Evolutionary conservation across 176 grass and related monocot species (phyloP), one percentile per base, ranked within the genome.

Genomic region (Avena sativa): DNA sequence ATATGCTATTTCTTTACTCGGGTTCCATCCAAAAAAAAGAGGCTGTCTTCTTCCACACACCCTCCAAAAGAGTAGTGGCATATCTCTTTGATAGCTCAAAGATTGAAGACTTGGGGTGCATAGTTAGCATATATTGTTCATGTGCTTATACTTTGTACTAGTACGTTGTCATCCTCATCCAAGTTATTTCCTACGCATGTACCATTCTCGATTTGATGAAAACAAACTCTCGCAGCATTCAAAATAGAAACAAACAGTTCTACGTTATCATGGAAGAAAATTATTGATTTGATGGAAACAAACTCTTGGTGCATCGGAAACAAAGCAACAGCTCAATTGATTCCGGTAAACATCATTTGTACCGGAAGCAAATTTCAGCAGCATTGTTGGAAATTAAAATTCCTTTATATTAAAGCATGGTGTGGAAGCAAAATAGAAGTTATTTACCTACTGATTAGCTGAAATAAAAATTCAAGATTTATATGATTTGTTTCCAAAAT

Each of bases 51-150:
- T 46, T 79, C 10, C 8, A 47, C 19, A 4, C 23, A 15, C 46
- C 5, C 16, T 4, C 5, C 3, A 28, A 1, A 63, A 25, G 58
- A 64, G 58, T 63, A 10, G 6, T 64, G 38, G 78, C 78, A 12
- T 64, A 16, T 14, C 59, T 64, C 25, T 64, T 80, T 20, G 25
- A 64, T 63, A 47, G 59, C 59, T 63, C 20, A 0, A 64, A 80
- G 59, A 4, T 80, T 28, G 58, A 80, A 65, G 78, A 80, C 21
- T 80, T 80, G 59, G 78, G 78, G 3, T 2, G 9, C 12, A 43
- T 59, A 59, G 19, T 59, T 3, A 59, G 19, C 57, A 59, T 59
- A 58, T 58, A 19, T 59, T 59, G 8, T 9, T 59, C 57, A 1
- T 20, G 7, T 59, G 57, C 17, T 59, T 59, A n/a, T 59, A 59